phyloP scores from a whole-genome alignment of 352 stramenopile genomes.

The Globisporangium iwayamae region DNA sequence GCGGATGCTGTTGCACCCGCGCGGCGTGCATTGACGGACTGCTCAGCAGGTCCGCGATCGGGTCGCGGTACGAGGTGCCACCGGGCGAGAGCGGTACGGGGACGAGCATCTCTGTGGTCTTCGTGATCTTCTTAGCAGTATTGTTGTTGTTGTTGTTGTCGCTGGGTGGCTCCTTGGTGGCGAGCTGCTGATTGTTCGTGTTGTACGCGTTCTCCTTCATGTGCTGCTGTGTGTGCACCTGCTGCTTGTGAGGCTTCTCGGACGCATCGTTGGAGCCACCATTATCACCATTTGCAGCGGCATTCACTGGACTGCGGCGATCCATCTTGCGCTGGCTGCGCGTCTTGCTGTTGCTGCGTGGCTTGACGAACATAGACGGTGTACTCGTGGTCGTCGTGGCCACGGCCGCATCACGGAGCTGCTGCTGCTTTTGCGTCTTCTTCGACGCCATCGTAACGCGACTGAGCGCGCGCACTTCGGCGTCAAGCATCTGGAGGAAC shows the following conservation, averaged over 20 bases:
- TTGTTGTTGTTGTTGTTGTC: background rate
- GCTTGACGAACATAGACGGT: background rate
- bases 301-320: background rate
- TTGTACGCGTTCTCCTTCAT: slow-evolving; percentile 6
- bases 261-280: background rate
- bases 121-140: background rate
- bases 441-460: slow-evolving; percentile 15
- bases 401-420: slow-evolving; percentile 3
- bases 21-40: slow-evolving; percentile 13
- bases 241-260: background rate
- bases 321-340: background rate
- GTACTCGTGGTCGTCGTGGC: background rate
- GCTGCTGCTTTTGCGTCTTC: slow-evolving; percentile 9
- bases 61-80: slow-evolving; percentile 11
- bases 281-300: background rate
- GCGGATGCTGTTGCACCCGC: slow-evolving; percentile 23
- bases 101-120: background rate
- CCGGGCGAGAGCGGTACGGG: background rate
- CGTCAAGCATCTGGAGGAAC: slow-evolving; percentile 43
- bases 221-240: background rate
- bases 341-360: background rate
- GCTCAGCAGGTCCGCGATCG: slow-evolving; percentile 15
- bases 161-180: background rate
- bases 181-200: slow-evolving; percentile 1
- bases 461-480: slow-evolving; percentile 23